These are phyloP conservation scores for Fusarium marasasianum DNA, from an alignment of 2,329 filamentous ascomycete species.

Conservation along the genomic window DNA sequence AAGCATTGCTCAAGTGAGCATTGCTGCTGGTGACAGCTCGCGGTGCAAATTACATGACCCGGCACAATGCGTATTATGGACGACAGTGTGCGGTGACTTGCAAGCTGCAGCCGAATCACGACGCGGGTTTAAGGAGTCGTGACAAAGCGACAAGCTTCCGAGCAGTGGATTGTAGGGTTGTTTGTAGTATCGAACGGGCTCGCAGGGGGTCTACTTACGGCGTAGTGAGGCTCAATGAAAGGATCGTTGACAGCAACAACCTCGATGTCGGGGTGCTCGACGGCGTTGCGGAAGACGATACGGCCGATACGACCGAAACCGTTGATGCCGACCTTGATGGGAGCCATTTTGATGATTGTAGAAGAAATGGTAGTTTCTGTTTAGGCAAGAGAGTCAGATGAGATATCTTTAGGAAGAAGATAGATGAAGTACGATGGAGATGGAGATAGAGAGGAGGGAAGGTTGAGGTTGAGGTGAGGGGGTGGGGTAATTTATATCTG, in stretches of 20 bases:
- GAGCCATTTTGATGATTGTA: slow-evolving; percentile 51
- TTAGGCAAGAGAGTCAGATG: slow-evolving; percentile 22
- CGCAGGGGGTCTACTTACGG: slow-evolving; percentile 71
- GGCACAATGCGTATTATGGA: background rate
- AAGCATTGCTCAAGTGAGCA: background rate
- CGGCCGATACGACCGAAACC: slow-evolving; percentile 99
- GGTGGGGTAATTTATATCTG: slow-evolving; percentile 40
- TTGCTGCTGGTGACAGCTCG: background rate
- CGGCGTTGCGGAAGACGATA: slow-evolving; percentile 98
- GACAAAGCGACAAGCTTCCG: background rate
- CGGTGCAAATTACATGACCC: background rate
- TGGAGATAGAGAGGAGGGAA: background rate
- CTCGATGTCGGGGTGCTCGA: slow-evolving; percentile 89
- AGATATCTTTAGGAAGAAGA: background rate
- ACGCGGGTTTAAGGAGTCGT: background rate
- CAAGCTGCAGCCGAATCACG: background rate
- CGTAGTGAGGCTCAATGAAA: slow-evolving; percentile 98
- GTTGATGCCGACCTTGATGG: slow-evolving; percentile 93
- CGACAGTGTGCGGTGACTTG: background rate
- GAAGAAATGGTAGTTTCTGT: slow-evolving; percentile 17
- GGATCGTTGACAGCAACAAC: slow-evolving; percentile 98
- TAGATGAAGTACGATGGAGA: background rate
- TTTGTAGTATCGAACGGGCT: slow-evolving; percentile 8
- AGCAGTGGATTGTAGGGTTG: background rate
- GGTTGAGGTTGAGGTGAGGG: slow-evolving; percentile 31